Conservation (phyloP, 129 eudicot species). For the Silybum marianum region DNA sequence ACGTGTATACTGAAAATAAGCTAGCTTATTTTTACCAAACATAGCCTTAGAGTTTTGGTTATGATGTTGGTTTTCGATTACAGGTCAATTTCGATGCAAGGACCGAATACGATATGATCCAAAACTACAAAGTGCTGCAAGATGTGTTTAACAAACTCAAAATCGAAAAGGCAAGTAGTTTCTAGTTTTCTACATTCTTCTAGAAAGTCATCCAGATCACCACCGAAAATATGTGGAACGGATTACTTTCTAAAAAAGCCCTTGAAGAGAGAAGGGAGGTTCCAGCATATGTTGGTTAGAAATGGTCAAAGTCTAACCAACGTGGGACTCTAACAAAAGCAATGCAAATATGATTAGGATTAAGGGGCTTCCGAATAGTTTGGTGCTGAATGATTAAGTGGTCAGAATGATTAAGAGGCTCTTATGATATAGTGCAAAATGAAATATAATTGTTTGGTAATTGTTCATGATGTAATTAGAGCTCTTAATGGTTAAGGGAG, state of each 20-base stretch:
- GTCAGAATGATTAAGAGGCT: no score
- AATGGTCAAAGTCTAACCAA: no score
- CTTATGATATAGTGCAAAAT: no score
- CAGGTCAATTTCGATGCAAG: conserved; percentile 91
- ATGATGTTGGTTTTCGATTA: conserved; percentile 20
- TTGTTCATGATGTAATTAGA: no score
- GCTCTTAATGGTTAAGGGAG: no score
- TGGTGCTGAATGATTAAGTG: no score
- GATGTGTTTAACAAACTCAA: conserved; percentile 91
- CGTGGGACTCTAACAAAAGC: not conserved
- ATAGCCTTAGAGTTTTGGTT: conserved; percentile 7
- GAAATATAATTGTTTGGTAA: no score
- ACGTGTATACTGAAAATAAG: no score
- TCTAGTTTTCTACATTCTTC: no score
- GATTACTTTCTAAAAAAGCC: not conserved
- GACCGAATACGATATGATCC: conserved; percentile 95
- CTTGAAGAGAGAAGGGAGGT: not conserved
- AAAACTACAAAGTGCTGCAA: conserved; percentile 93
- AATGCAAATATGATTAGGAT: not conserved
- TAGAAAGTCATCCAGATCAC: not conserved
- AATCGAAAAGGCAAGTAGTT: conserved; percentile 63
- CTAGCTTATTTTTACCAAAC: no score
- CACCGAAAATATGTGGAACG: not conserved
- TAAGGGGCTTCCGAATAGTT: no score
- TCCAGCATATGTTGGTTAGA: not conserved